Base-by-base conservation (phyloP, 23 red algal genomes). In the Gracilaria gracilis region DNA sequence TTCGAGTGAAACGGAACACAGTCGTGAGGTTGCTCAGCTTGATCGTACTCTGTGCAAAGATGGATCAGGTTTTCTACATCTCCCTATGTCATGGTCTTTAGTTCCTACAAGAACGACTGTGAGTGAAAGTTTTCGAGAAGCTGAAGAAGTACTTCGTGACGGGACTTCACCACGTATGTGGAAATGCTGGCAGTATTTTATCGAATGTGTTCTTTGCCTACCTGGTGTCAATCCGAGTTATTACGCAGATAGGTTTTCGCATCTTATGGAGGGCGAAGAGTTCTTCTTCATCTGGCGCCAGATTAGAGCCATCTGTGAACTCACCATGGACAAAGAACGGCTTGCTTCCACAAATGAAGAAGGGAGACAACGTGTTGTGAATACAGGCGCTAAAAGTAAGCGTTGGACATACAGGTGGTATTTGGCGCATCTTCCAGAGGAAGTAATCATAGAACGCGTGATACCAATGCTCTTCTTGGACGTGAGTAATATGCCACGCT, bases 381-480 rank as follows among this genome's bases (percentile, higher is more conserved):
- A 31, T 33, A 31, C 9, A 1, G 62, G 32, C 24, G 62, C 62
- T 1, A 31, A 67, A 31, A 9, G 62, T 11, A 3, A 33, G 62
- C 27, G 62, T 1, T 36, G 62, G 33, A 67, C 9, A 31, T 33
- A 67, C 16, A 29, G 11, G 9, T 33, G 14, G 25, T 67, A 67
- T 21, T 15, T 67, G 27, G 62, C 62, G 9, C 33, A 35, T 31
- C 62, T 67, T 5, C 62, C 62, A 17, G 62, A 67, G 33, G 62
- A 67, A 13, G 25, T 67, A 1, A 11, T 67, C 33, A 67, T 24
- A 1, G 62, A 67, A 31, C 33, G 27, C 62, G 33, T 67, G 9
- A 67, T 67, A 67, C 62, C 62, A 2, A 67, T 67, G 62, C 28
- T 67, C 13, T 67, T 29, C 24, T 24, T 67, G 9, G 62, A 67